A percentile compares a stretch with the other conserved stretches of the same genome.
Conservation (phyloP, 179 eudicot genomes). For the Amaranthus tricolor region DNA sequence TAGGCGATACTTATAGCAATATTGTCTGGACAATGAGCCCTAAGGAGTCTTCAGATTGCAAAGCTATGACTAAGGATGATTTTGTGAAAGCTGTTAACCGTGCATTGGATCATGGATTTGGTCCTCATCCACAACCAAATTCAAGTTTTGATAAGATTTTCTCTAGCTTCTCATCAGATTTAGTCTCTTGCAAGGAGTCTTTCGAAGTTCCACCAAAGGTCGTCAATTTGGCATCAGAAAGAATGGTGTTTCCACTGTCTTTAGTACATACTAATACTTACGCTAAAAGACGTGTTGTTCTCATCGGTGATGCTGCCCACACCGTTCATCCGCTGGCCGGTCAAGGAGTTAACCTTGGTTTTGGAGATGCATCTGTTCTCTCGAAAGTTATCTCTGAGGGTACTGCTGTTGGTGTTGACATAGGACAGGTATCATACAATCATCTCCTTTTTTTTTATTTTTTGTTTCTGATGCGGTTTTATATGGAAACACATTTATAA, state of each 20-base stretch:
- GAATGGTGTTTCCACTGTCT: conserved; percentile 93
- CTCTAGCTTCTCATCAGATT: conserved; percentile 48
- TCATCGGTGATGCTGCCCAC: conserved; percentile 97
- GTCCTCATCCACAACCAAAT: conserved; percentile 76
- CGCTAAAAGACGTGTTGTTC: conserved; percentile 62
- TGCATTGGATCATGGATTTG: conserved; percentile 80
- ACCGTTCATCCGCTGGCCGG: conserved; percentile 99
- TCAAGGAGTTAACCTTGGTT: conserved; percentile 98
- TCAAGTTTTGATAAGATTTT: conserved; percentile 42
- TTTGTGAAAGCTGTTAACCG: conserved; percentile 71
- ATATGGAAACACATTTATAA: neutral
- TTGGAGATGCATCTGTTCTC: conserved; percentile 82
- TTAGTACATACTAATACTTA: conserved; percentile 70
- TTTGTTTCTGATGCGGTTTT: conserved; percentile 2
- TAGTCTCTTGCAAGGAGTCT: conserved; percentile 51
- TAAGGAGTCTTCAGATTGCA: conserved; percentile 58
- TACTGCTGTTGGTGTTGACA: conserved; percentile 79
- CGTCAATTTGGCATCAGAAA: conserved; percentile 61
- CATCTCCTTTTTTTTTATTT: conserved; percentile 2
- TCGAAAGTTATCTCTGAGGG: conserved; percentile 81
- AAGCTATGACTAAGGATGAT: conserved; percentile 60
- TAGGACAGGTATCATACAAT: conserved; percentile 99
- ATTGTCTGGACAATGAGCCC: conserved; percentile 98
- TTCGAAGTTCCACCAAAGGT: conserved; percentile 95
- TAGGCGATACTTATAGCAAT: conserved; percentile 90